Conservation (phyloP, 345 rosid genomes). For the Raphanus sativus region DNA sequence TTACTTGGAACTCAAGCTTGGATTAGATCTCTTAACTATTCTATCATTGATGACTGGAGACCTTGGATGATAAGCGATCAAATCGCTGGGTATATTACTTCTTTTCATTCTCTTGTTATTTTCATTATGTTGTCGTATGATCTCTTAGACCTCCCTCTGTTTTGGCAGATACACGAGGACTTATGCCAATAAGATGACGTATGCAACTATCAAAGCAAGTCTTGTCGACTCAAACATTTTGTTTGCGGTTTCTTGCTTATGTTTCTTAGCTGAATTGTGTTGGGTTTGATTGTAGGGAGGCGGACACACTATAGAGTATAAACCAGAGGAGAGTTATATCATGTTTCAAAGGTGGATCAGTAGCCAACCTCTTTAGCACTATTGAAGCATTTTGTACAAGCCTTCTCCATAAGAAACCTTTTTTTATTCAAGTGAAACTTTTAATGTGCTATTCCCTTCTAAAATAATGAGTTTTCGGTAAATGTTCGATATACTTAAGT, state of each 20-base stretch:
- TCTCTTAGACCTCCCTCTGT: not conserved
- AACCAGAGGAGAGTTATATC: slow-evolving; percentile 48
- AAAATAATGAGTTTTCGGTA: too few relatives aligned
- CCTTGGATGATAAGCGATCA: slow-evolving; percentile 47
- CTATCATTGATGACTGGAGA: slow-evolving; percentile 56
- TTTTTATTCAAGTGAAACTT: too few relatives aligned
- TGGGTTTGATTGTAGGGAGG: slow-evolving; percentile 49
- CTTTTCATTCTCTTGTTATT: not conserved
- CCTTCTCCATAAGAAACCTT: too few relatives aligned
- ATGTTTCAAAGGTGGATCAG: slow-evolving; percentile 43
- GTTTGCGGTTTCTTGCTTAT: not conserved
- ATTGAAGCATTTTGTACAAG: not conserved
- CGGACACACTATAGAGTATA: slow-evolving; percentile 60
- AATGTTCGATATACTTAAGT: too few relatives aligned
- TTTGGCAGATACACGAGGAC: not conserved
- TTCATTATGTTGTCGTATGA: not conserved
- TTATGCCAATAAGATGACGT: not conserved
- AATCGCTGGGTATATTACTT: slow-evolving; percentile 41
- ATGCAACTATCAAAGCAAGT: not conserved
- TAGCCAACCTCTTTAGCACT: slow-evolving; percentile 17
- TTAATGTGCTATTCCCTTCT: too few relatives aligned
- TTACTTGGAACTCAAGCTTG: slow-evolving; percentile 57
- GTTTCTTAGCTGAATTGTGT: not conserved
- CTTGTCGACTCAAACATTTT: not conserved
- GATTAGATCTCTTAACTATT: slow-evolving; percentile 52